Conservation (phyloP, 1,284 basidiomycete genomes). For the Trametes versicolor region DNA sequence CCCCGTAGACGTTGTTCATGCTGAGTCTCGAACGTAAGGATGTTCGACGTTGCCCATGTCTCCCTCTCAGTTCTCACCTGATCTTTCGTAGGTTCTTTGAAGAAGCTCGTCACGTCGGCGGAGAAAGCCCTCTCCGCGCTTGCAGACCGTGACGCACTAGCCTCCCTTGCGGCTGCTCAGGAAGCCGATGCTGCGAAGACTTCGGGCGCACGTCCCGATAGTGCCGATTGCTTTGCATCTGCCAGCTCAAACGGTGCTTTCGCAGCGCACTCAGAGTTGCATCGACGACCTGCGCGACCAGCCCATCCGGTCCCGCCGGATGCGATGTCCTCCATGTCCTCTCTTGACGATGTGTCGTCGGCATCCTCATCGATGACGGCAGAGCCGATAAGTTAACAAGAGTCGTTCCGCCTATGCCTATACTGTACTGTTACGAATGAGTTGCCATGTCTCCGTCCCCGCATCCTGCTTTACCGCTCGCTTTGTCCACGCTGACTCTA, state of each 20-base stretch:
- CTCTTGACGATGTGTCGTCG: constrained; percentile 5
- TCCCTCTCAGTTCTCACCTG: not conserved
- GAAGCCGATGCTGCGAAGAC: not conserved
- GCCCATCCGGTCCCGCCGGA: not conserved
- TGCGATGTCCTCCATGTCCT: constrained; percentile 4
- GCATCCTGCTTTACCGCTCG: too few species aligned
- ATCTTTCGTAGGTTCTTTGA: constrained; percentile 47
- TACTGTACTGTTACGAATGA: too few species aligned
- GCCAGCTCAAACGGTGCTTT: not conserved
- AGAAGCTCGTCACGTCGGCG: constrained; percentile 53
- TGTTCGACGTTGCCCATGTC: not conserved
- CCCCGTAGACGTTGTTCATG: constrained; percentile 61
- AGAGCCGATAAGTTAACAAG: not conserved
- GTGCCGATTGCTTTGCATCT: not conserved
- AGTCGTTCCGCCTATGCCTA: too few species aligned
- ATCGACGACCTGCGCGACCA: not conserved
- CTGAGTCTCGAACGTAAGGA: constrained; percentile 63
- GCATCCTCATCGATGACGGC: not conserved
- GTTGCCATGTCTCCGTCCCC: too few species aligned
- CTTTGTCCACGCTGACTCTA: too few species aligned
- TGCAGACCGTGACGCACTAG: constrained; percentile 48
- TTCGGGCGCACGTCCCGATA: not conserved
- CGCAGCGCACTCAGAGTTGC: not conserved
- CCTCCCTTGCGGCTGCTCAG: constrained; percentile 17
- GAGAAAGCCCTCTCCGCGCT: constrained; percentile 52